Evolutionary conservation across 345 rosid species (phyloP), one percentile per base, ranked within the genome.

Genomic region (Citrus sp.): DNA sequence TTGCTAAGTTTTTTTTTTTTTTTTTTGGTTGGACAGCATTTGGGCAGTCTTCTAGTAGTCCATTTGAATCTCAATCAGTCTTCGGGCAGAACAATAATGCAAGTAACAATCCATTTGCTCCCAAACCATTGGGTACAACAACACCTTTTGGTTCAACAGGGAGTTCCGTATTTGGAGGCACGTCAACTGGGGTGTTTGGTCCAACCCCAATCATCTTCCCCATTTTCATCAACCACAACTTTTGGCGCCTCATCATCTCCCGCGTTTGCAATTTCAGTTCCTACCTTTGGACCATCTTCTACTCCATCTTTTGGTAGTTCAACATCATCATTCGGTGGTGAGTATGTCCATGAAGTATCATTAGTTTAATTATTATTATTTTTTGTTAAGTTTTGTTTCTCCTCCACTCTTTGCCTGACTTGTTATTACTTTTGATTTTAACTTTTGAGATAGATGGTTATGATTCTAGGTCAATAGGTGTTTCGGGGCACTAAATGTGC

Each of bases 161-260:
- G 66, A 82, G 89, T 76, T 88, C 99, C 56, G 67, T 91, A 25
- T 91, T 96, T 77, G 99, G 98, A 54, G 94, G 94, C 32, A 90
- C 95, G 79, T 88, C 98, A 67, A 94, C 98, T 6, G 97, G 98
- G 35, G 87, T 90, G 81, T 94, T 96, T 88, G 97, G 95, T 56
- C 78, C 89, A 27, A 42, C 40, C 94, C 49, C 95, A 86, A 78
- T 28, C 92, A 40, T 89, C 98, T 24, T 86, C 97, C 6, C 93
- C 92, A 19, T 92, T 93, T 64, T 80, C 91, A 21, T 86, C 98
- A 35, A 83, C 88, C 8, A 60, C 94, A 59, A 77, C 92, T 56
- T 92, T 96, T 87, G 97, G 94, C 76, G 89, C 89, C 68, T 82
- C 94, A 37, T 90, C 98, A 62, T 85, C 97, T 6, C 91, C 94